A percentile compares a stretch with the other conserved stretches of the same genome.
Evolutionary conservation across 2,329 filamentous ascomycete genomes (phyloP).

Genomic region (Neocatenulostroma microsporum): DNA sequence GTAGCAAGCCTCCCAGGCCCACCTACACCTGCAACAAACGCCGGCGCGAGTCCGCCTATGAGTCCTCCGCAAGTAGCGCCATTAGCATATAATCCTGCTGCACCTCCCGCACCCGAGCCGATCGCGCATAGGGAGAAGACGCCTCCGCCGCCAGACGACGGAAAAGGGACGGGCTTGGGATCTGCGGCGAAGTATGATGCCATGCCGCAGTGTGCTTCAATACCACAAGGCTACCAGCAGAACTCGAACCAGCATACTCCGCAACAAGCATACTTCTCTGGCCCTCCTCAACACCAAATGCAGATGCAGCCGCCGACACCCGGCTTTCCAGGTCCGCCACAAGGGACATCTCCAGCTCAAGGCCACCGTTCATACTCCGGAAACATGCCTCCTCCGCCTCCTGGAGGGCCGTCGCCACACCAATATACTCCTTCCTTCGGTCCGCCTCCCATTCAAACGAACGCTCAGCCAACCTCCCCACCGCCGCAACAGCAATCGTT

Average conservation of each 20-base stretch:
- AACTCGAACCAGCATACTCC: constrained; percentile 22
- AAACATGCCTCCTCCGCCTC: constrained; percentile 17
- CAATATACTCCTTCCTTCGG: constrained; percentile 11
- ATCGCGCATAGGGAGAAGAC: constrained; percentile 71
- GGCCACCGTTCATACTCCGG: constrained; percentile 13
- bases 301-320: constrained; percentile 10
- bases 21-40: constrained; percentile 21
- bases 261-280: constrained; percentile 34
- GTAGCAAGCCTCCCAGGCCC: constrained; percentile 27
- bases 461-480: constrained; percentile 14
- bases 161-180: constrained; percentile 39
- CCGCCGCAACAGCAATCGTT: constrained; percentile 29
- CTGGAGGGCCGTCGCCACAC: constrained; percentile 12
- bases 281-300: constrained; percentile 34
- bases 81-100: constrained; percentile 74
- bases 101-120: constrained; percentile 64
- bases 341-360: constrained; percentile 5
- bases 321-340: constrained; percentile 17
- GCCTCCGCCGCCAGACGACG: constrained; percentile 62
- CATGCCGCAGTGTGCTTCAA: constrained; percentile 19
- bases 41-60: constrained; percentile 13
- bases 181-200: constrained; percentile 33
- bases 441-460: constrained; percentile 6
- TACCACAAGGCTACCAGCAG: constrained; percentile 17
- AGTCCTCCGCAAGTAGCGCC: constrained; percentile 30